Evolutionary conservation across 1,284 basidiomycete genomes (phyloP).

Genomic region (Taiwanofungus camphoratus): DNA sequence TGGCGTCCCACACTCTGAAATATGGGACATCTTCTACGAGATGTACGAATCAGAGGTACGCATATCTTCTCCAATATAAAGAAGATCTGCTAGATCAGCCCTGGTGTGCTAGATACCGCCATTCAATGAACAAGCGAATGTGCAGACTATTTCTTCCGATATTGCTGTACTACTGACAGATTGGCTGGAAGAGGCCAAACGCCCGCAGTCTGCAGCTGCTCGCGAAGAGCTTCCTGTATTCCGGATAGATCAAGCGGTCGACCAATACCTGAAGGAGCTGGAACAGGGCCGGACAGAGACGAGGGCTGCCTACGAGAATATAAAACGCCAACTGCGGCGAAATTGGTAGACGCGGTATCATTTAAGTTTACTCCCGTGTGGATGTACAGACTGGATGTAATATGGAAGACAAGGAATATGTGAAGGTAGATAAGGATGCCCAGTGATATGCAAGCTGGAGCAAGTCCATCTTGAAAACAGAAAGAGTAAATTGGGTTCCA

Average conservation of each 20-base stretch:
- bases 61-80: background rate
- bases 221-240: constrained; percentile 66
- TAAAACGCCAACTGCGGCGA: constrained; percentile 61
- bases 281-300: constrained; percentile 54
- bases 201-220: constrained; percentile 49
- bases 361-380: too few species aligned
- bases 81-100: background rate
- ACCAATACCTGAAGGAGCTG: constrained; percentile 66
- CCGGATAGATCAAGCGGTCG: constrained; percentile 61
- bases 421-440: background rate
- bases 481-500: background rate
- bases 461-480: background rate
- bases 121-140: constrained; percentile 73
- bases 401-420: background rate
- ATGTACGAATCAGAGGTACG: constrained; percentile 84
- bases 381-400: background rate
- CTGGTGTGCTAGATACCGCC: constrained; percentile 64
- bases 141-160: constrained; percentile 73
- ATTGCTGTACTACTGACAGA: constrained; percentile 69
- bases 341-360: constrained; percentile 36
- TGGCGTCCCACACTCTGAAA: constrained; percentile 66
- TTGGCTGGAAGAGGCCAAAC: constrained; percentile 70
- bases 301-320: constrained; percentile 54
- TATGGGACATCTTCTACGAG: constrained; percentile 83
- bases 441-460: background rate